Base-by-base conservation (phyloP, 1,139 yeast species). In the Meyerozyma athensensis region DNA sequence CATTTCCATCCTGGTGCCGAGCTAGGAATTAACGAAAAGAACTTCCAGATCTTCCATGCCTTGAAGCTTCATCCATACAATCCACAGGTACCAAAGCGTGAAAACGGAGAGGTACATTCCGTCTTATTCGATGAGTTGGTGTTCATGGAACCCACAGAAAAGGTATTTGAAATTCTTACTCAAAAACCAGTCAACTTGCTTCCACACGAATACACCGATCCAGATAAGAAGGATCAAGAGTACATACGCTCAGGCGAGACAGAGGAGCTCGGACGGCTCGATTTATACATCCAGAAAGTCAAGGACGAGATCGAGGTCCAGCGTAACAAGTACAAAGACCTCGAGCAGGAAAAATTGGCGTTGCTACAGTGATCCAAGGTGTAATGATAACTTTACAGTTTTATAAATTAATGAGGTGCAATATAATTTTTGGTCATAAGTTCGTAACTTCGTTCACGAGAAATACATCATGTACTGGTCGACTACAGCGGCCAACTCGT, bases 101-200 rank as follows among this genome's bases (percentile, higher is more conserved):
- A 65, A 41, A 65, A 63, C 42, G 75, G 74, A 1, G 74, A 68
- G 39, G 72, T 71, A 1, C 80, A 86, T 49, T 79, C 92, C 34
- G 76, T 85, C 4, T 68, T 83, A 33, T 92, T 84, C 54, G 98
- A 92, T 54, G 98, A 92, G 57, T 66, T 92, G 26, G 96, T 92
- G 8, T 92, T 94, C 54, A 89, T 86, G 55, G 99, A 92, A 56
- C 99, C 99, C 2, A 89, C 97, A 2, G 97, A 92, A 50, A 74
- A 74, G 20, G 78, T 89, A 59, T 90, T 92, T 59, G 86, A 84
- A 47, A 65, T 81, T 6, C 69, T 92, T 50, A 86, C 96, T 7
- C 63, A 73, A 33, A 72, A 75, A 42, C 95, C 97, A 2, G 82
- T 87, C 21, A 85, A 86, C 37, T 53, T 83, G 38, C 61, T 89